Percentiles rank a stretch among this genome's conserved stretches.
Evolutionary conservation across 2,329 filamentous ascomycete genomes (phyloP).

Genomic region (Neurospora sp.): DNA sequence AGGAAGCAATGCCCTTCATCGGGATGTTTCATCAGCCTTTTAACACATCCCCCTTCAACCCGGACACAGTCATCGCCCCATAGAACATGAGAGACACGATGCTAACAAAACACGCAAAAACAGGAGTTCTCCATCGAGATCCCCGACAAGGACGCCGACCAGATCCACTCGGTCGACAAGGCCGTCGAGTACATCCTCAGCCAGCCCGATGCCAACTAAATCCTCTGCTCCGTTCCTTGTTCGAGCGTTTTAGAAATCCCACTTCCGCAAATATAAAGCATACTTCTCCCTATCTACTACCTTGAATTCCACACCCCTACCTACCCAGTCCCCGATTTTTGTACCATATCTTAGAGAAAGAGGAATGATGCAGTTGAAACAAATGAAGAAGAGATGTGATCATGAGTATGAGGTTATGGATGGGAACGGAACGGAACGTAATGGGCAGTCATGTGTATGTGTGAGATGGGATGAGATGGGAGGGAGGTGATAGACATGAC

Average conservation of each 20-base stretch:
- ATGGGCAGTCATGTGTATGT: no score
- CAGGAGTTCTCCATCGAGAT: conserved; percentile 82
- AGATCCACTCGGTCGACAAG: conserved; percentile 89
- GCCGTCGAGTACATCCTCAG: conserved; percentile 88
- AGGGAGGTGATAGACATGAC: no score
- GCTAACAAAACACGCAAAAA: conserved; percentile 7
- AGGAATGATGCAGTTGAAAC: no score
- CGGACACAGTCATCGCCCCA: not conserved
- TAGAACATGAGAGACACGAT: not conserved
- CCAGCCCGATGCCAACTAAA: conserved; percentile 78
- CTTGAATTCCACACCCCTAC: no score
- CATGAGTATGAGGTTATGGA: no score
- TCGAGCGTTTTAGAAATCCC: not conserved
- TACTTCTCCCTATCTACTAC: not conserved
- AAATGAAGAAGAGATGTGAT: no score
- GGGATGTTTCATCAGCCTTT: not conserved
- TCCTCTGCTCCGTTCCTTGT: not conserved
- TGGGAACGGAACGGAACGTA: no score
- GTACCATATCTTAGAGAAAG: no score
- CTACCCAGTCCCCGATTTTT: no score
- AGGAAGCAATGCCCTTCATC: not conserved
- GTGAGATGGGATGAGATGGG: no score
- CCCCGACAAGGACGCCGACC: conserved; percentile 91
- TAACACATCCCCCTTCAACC: not conserved
- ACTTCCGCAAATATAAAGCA: not conserved